These are phyloP conservation scores for Amylocarpus encephaloides DNA, from an alignment of 2,329 filamentous ascomycete genomes.

Conservation along the genomic window DNA sequence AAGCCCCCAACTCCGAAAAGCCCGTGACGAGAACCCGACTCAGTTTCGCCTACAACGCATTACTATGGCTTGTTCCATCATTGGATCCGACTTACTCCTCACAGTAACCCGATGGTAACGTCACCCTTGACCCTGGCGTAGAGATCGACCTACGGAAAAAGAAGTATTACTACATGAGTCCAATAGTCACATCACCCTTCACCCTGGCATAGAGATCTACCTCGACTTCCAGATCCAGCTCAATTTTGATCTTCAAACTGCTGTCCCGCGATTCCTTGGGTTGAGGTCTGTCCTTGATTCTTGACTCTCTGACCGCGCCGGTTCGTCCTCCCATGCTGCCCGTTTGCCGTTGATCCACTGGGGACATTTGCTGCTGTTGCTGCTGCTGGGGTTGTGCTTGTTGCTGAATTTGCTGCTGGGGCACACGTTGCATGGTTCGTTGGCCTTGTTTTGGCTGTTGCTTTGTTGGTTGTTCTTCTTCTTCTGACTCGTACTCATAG, in stretches of 20 bases:
- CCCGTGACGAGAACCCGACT: neutral
- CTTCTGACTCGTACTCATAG: constrained; percentile 24
- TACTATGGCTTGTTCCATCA: neutral
- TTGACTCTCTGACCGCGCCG: constrained; percentile 31
- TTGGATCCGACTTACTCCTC: constrained; percentile 12
- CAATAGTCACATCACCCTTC: constrained; percentile 34
- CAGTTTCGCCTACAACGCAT: constrained; percentile 1
- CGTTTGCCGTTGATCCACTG: constrained; percentile 19
- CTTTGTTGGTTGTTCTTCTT: constrained; percentile 14
- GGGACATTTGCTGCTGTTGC: constrained; percentile 20
- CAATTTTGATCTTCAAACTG: constrained; percentile 37
- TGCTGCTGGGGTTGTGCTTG: constrained; percentile 26
- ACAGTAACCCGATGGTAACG: constrained; percentile 36
- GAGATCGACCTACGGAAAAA: constrained; percentile 27
- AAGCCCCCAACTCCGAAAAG: too few relatives aligned
- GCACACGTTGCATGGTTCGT: constrained; percentile 34
- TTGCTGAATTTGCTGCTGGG: constrained; percentile 35
- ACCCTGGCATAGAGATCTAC: constrained; percentile 36
- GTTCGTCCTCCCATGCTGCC: constrained; percentile 27
- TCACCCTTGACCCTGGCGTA: constrained; percentile 31
- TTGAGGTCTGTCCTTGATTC: constrained; percentile 34
- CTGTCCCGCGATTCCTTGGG: constrained; percentile 34
- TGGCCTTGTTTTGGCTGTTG: constrained; percentile 21
- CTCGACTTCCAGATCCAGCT: constrained; percentile 36
- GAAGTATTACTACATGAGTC: constrained; percentile 26